Percentiles rank a stretch among this genome's conserved stretches.
phyloP scores from a whole-genome alignment of 352 stramenopile species.

The Phytophthora syringae region DNA sequence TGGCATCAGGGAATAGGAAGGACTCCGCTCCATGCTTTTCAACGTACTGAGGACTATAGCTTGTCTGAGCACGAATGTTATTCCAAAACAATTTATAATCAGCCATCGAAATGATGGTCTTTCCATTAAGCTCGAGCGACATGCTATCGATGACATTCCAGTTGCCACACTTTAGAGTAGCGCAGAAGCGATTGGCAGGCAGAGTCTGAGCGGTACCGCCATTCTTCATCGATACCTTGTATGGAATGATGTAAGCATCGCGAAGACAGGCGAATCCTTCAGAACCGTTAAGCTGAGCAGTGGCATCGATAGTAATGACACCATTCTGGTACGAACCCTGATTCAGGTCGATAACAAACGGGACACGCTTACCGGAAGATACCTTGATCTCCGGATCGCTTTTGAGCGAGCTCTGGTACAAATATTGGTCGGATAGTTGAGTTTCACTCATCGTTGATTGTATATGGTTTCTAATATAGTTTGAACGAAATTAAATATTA shows the following conservation, averaged over 20 bases:
- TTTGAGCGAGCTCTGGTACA: slow-evolving; percentile 13
- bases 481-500: slow-evolving; percentile 8
- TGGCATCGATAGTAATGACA: slow-evolving; percentile 21
- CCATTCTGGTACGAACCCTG: slow-evolving; percentile 17
- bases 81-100: slow-evolving; percentile 13
- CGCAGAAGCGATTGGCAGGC: slow-evolving; percentile 2
- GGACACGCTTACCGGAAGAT: slow-evolving; percentile 1
- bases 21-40: background rate
- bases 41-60: background rate
- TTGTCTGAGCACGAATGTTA: slow-evolving; percentile 5
- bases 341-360: slow-evolving; percentile 15
- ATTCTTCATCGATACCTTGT: slow-evolving; percentile 20
- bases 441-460: slow-evolving; percentile 13
- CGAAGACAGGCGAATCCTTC: slow-evolving; percentile 9
- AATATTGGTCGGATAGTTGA: slow-evolving; percentile 12
- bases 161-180: slow-evolving; percentile 3
- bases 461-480: slow-evolving; percentile 11
- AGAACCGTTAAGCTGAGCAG: slow-evolving; percentile 5
- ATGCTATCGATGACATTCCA: background rate
- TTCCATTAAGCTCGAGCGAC: slow-evolving; percentile 12
- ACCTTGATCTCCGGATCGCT: slow-evolving; percentile 12
- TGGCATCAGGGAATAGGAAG: background rate
- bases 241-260: slow-evolving; percentile 26
- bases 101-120: slow-evolving; percentile 2
- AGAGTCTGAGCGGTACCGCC: background rate